Conservation (phyloP, 202 grass and related monocot species). For the Cymbopogon flexuosus region DNA sequence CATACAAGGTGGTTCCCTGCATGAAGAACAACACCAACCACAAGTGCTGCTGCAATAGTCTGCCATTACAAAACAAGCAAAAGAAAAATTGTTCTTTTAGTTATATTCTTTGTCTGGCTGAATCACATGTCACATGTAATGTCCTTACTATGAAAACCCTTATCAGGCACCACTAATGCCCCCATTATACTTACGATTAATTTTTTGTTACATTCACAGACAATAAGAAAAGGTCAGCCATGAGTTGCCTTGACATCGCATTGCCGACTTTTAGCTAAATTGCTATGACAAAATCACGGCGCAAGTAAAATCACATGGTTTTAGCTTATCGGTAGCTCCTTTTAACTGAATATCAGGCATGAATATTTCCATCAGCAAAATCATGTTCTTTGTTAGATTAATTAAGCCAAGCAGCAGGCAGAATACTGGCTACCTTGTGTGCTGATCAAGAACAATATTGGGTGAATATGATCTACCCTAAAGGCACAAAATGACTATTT, state of each 20-base stretch:
- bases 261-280: conserved; percentile 6
- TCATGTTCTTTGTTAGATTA: background rate
- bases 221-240: background rate
- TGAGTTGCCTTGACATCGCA: conserved; percentile 15
- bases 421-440: conserved; percentile 2
- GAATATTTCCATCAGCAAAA: background rate
- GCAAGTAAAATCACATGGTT: background rate
- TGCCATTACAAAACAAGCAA: conserved; percentile 60
- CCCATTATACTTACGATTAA: background rate
- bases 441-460: background rate
- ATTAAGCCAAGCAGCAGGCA: background rate
- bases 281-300: background rate
- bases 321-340: background rate
- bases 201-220: background rate
- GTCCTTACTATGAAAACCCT: background rate
- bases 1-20: conserved; percentile 68
- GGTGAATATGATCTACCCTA: background rate
- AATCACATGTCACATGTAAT: conserved; percentile 9
- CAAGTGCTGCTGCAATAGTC: conserved; percentile 87
- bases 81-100: conserved; percentile 36
- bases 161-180: background rate
- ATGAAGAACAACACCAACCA: conserved; percentile 84
- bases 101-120: conserved; percentile 18
- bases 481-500: background rate
- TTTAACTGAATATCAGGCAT: conserved; percentile 14